Conservation (phyloP, 805 yeast species). For the Teunomyces pallodes region DNA sequence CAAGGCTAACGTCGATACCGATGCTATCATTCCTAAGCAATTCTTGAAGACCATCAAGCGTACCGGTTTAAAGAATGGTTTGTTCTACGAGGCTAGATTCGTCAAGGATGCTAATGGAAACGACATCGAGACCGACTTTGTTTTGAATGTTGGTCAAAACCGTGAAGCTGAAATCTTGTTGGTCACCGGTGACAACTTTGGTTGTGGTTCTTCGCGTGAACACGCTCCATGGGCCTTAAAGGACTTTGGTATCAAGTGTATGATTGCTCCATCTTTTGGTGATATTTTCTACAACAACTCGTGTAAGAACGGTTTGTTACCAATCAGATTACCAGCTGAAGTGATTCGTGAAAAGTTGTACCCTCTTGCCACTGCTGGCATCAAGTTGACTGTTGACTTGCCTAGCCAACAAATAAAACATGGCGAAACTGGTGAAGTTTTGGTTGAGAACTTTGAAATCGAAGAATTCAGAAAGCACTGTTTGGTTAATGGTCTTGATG, state of each 20-base stretch:
- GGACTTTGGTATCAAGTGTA: slow-evolving; percentile 93
- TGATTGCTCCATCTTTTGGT: slow-evolving; percentile 97
- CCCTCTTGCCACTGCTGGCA: slow-evolving; percentile 78
- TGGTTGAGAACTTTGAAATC: slow-evolving; percentile 80
- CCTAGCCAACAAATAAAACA: slow-evolving; percentile 79
- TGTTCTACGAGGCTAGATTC: slow-evolving; percentile 89
- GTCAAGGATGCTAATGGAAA: slow-evolving; percentile 62
- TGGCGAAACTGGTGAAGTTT: slow-evolving; percentile 57
- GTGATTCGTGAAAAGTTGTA: slow-evolving; percentile 67
- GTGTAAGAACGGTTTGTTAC: slow-evolving; percentile 91
- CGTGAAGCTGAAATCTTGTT: slow-evolving; percentile 76
- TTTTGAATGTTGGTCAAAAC: slow-evolving; percentile 82
- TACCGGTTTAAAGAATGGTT: slow-evolving; percentile 85
- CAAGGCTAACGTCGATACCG: slow-evolving; percentile 95
- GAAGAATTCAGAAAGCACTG: slow-evolving; percentile 95
- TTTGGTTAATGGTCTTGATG: slow-evolving; percentile 91
- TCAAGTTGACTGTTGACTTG: slow-evolving; percentile 73
- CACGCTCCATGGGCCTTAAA: slow-evolving; percentile 99
- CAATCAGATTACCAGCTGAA: slow-evolving; percentile 85
- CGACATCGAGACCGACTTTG: slow-evolving; percentile 83
- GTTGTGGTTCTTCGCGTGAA: slow-evolving; percentile 98
- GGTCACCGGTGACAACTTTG: slow-evolving; percentile 95
- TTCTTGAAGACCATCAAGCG: slow-evolving; percentile 96
- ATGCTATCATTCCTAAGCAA: slow-evolving; percentile 98
- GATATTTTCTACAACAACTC: slow-evolving; percentile 98